These are phyloP conservation scores for Arthrinium puccinioides DNA, from an alignment of 2,329 filamentous ascomycete genomes.

Conservation along the genomic window DNA sequence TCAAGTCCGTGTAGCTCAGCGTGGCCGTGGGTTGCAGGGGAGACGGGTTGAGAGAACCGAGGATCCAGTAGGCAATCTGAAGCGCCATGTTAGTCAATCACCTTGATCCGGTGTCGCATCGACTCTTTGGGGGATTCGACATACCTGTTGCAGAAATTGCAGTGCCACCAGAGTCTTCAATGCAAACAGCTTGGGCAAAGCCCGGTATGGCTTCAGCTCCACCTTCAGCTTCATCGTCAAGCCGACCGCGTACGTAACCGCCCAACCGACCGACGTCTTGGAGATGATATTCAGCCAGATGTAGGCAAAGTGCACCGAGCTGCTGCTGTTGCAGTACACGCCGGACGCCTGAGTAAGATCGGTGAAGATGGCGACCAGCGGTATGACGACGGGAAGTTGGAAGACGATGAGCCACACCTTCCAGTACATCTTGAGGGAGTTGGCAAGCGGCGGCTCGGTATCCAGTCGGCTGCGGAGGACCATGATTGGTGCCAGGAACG, in stretches of 20 bases:
- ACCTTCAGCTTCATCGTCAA: conserved; percentile 5
- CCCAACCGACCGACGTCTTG: not conserved
- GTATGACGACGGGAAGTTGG: conserved; percentile 28
- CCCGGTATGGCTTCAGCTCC: conserved; percentile 13
- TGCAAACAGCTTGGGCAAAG: conserved; percentile 15
- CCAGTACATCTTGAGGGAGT: no score
- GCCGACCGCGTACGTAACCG: not conserved
- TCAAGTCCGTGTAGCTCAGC: conserved; percentile 11
- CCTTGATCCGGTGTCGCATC: no score
- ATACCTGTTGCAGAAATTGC: conserved; percentile 9
- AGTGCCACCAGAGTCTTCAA: conserved; percentile 21
- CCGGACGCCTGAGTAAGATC: conserved; percentile 19
- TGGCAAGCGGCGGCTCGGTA: no score
- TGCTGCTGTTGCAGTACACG: no score
- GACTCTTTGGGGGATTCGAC: no score
- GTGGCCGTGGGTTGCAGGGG: conserved; percentile 8
- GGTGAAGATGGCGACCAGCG: conserved; percentile 32
- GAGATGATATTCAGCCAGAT: not conserved
- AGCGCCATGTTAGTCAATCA: no score
- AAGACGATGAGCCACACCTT: conserved; percentile 27
- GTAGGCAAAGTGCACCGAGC: no score
- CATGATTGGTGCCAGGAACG: no score
- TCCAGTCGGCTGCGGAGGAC: no score
- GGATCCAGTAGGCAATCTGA: conserved; percentile 10
- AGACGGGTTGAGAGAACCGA: conserved; percentile 7